These are phyloP conservation scores for Candida succiphila DNA, from an alignment of 805 yeast species.

Conservation along the genomic window DNA sequence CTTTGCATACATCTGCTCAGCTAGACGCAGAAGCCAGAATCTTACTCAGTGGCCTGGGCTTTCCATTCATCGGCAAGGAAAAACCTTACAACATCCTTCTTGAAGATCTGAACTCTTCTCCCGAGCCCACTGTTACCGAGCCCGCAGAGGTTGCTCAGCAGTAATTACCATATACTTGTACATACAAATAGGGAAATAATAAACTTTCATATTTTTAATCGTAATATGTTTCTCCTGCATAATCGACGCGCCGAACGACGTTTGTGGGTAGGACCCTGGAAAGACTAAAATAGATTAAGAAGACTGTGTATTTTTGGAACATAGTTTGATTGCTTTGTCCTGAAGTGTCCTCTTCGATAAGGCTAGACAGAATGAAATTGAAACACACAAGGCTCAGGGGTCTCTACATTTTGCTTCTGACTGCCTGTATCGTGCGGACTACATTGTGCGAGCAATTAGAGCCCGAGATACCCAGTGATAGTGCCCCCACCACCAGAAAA, in stretches of 20 bases:
- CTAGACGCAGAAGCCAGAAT: slow-evolving; percentile 85
- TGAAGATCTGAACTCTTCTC: slow-evolving; percentile 9
- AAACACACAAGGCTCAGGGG: too few species aligned
- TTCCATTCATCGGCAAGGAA: slow-evolving; percentile 61
- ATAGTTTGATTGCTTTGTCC: too few species aligned
- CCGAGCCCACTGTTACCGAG: neutral
- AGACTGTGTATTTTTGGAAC: too few species aligned
- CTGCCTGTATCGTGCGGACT: too few species aligned
- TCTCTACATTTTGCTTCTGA: too few species aligned
- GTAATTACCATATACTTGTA: neutral
- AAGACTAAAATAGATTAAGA: too few species aligned
- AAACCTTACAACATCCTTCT: slow-evolving; percentile 23
- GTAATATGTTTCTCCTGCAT: neutral
- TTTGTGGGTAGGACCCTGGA: neutral
- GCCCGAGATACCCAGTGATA: too few species aligned
- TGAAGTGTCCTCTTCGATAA: too few species aligned
- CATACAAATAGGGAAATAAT: neutral
- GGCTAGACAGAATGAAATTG: too few species aligned
- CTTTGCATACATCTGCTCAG: slow-evolving; percentile 81
- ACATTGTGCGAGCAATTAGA: too few species aligned
- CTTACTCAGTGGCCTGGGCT: slow-evolving; percentile 68
- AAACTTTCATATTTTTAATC: neutral
- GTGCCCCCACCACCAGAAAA: too few species aligned
- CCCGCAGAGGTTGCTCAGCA: neutral
- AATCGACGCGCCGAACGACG: neutral